Percentiles rank a stretch among this genome's conserved stretches.
Conservation (phyloP, 805 yeast species). For the Hanseniaspora mollemarum region DNA sequence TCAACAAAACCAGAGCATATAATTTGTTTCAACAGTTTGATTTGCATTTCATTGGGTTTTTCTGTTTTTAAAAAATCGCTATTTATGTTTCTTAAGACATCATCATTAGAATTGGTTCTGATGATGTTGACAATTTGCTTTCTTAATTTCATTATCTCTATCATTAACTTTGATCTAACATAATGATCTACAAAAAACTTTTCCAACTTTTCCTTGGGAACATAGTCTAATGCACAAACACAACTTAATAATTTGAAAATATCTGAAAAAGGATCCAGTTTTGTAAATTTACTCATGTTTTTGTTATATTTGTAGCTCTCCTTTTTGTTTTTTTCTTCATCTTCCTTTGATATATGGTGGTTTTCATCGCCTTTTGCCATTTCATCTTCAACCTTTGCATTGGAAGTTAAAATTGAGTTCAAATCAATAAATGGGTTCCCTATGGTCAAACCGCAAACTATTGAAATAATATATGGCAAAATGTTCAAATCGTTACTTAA, state of each 20-base stretch:
- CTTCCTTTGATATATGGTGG: conserved; percentile 25
- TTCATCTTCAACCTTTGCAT: conserved; percentile 16
- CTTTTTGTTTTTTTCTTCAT: conserved; percentile 32
- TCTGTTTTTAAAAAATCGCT: conserved; percentile 42
- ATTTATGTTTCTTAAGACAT: conserved; percentile 42
- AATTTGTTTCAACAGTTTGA: conserved; percentile 78
- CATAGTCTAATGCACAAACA: conserved; percentile 77
- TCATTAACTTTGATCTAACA: conserved; percentile 68
- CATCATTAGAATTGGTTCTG: conserved; percentile 49
- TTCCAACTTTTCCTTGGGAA: conserved; percentile 37
- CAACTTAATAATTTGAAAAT: conserved; percentile 64
- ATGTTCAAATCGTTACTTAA: conserved; percentile 81
- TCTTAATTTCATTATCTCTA: conserved; percentile 71
- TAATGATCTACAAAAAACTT: conserved; percentile 50
- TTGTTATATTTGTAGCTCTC: conserved; percentile 44
- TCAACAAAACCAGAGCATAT: conserved; percentile 86
- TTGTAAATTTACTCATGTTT: conserved; percentile 50
- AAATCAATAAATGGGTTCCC: conserved; percentile 82
- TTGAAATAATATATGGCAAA: conserved; percentile 76
- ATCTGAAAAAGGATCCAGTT: conserved; percentile 65
- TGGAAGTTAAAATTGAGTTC: conserved; percentile 53
- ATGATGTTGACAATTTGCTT: conserved; percentile 70
- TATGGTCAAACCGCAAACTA: conserved; percentile 84
- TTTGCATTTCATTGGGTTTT: conserved; percentile 58
- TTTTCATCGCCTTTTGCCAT: conserved; percentile 23